Evolutionary conservation across 2,329 filamentous ascomycete genomes (phyloP).

Genomic region (Hypoxylon sp.): DNA sequence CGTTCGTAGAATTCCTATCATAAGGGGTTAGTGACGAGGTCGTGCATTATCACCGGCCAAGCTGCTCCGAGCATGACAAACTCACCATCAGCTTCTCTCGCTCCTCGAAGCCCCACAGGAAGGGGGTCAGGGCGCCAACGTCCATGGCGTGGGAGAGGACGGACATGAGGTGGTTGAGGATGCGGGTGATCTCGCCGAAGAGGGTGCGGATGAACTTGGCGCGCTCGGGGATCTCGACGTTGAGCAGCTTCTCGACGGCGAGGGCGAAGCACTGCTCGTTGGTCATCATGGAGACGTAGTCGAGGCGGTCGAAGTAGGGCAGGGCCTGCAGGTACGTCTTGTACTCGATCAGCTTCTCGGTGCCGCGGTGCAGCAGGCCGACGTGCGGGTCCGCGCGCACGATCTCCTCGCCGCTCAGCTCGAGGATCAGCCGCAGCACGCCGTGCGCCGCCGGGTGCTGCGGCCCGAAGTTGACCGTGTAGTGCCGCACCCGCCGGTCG

Average conservation of each 20-base stretch:
- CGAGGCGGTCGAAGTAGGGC: slow-evolving; percentile 97
- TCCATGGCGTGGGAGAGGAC: slow-evolving; percentile 98
- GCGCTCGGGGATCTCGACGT: slow-evolving; percentile 92
- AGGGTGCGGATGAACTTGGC: slow-evolving; percentile 97
- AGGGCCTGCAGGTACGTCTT: slow-evolving; percentile 98
- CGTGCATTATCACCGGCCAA: slow-evolving; percentile 6
- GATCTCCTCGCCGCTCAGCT: slow-evolving; percentile 97
- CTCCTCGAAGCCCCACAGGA: slow-evolving; percentile 99
- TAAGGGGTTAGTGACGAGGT: slow-evolving; percentile 12
- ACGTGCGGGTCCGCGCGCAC: slow-evolving; percentile 96
- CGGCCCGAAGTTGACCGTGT: slow-evolving; percentile 99
- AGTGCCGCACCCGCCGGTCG: slow-evolving; percentile 91
- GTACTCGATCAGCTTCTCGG: slow-evolving; percentile 99
- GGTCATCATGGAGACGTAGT: slow-evolving; percentile 99
- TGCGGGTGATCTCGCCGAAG: slow-evolving; percentile 92
- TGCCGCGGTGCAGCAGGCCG: slow-evolving; percentile 92
- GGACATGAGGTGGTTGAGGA: slow-evolving; percentile 98
- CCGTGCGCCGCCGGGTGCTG: slow-evolving; percentile 99
- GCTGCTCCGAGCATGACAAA: not conserved
- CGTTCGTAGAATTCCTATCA: slow-evolving; percentile 97
- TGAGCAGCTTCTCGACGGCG: slow-evolving; percentile 96
- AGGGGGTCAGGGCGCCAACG: slow-evolving; percentile 95
- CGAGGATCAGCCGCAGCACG: slow-evolving; percentile 95
- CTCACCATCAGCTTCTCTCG: slow-evolving; percentile 98
- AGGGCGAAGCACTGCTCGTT: slow-evolving; percentile 98